Percentiles rank a stretch among this genome's conserved stretches.
These are phyloP conservation scores for Pichia sp. DNA, from an alignment of 1,139 yeast species.

Conservation along the genomic window DNA sequence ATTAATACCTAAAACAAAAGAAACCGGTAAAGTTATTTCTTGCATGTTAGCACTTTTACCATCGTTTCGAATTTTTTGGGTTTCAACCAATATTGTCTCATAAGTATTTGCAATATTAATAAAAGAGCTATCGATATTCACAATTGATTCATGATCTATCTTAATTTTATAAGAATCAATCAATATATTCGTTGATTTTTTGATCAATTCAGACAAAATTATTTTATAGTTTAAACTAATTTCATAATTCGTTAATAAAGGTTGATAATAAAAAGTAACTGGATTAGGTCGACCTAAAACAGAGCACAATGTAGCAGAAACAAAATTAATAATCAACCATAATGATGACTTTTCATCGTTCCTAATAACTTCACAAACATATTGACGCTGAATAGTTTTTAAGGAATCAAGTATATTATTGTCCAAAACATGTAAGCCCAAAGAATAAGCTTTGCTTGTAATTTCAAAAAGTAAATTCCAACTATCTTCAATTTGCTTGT, in stretches of 20 bases:
- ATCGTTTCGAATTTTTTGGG: slow-evolving; percentile 19
- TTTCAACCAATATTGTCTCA: slow-evolving; percentile 27
- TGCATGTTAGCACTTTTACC: slow-evolving; percentile 18
- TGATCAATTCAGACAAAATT: slow-evolving; percentile 45
- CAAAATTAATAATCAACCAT: slow-evolving; percentile 46
- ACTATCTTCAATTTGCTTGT: slow-evolving; percentile 43
- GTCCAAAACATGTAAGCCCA: slow-evolving; percentile 44
- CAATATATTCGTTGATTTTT: slow-evolving; percentile 45
- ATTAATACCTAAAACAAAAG: not conserved
- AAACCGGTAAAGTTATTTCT: not conserved
- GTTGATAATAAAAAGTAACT: slow-evolving; percentile 37
- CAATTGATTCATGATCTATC: slow-evolving; percentile 37
- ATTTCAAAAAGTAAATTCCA: slow-evolving; percentile 27
- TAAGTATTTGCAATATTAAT: slow-evolving; percentile 36
- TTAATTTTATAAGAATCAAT: slow-evolving; percentile 49
- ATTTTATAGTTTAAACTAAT: slow-evolving; percentile 42
- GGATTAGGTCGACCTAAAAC: slow-evolving; percentile 54
- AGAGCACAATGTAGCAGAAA: slow-evolving; percentile 46
- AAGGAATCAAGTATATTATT: slow-evolving; percentile 25
- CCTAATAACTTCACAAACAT: slow-evolving; percentile 23
- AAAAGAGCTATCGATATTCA: slow-evolving; percentile 38
- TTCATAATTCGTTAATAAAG: slow-evolving; percentile 27
- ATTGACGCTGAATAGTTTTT: slow-evolving; percentile 1
- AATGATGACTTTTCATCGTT: slow-evolving; percentile 37
- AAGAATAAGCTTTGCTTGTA: slow-evolving; percentile 45